Conservation (phyloP, 2,329 filamentous ascomycete species). For the Colletotrichum tropicale region DNA sequence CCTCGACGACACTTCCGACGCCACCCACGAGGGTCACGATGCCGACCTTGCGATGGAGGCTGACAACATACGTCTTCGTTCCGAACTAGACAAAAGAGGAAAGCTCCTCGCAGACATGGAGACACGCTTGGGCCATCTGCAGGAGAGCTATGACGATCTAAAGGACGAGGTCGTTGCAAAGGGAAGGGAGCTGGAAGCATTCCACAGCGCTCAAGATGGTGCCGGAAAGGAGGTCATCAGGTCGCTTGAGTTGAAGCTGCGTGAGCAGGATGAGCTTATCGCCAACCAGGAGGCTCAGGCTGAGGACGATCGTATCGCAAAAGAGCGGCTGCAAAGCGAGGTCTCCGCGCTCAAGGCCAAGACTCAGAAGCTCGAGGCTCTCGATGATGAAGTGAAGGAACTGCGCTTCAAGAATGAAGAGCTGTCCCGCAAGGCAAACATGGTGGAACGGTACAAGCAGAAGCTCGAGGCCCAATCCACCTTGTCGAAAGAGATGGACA, state of each 20-base stretch:
- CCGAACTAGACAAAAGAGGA: constrained; percentile 56
- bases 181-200: constrained; percentile 55
- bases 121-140: constrained; percentile 63
- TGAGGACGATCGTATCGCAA: constrained; percentile 54
- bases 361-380: constrained; percentile 52
- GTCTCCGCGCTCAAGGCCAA: constrained; percentile 50
- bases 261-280: constrained; percentile 75
- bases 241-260: constrained; percentile 60
- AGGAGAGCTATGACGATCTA: constrained; percentile 68
- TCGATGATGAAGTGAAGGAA: constrained; percentile 65
- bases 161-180: constrained; percentile 66
- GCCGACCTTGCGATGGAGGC: constrained; percentile 63
- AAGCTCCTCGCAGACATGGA: constrained; percentile 65
- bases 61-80: constrained; percentile 54
- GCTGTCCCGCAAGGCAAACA: constrained; percentile 66
- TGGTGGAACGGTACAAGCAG: constrained; percentile 65
- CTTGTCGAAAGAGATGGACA: constrained; percentile 60
- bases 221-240: constrained; percentile 56
- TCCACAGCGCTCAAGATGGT: constrained; percentile 56
- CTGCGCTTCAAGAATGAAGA: constrained; percentile 63
- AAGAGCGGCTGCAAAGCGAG: constrained; percentile 51
- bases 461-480: constrained; percentile 64
- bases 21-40: constrained; percentile 51
- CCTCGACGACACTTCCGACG: constrained; percentile 36
- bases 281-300: constrained; percentile 71